Evolutionary conservation across 2,329 filamentous ascomycete species (phyloP).

Genomic region (Neoarthrinium moseri): DNA sequence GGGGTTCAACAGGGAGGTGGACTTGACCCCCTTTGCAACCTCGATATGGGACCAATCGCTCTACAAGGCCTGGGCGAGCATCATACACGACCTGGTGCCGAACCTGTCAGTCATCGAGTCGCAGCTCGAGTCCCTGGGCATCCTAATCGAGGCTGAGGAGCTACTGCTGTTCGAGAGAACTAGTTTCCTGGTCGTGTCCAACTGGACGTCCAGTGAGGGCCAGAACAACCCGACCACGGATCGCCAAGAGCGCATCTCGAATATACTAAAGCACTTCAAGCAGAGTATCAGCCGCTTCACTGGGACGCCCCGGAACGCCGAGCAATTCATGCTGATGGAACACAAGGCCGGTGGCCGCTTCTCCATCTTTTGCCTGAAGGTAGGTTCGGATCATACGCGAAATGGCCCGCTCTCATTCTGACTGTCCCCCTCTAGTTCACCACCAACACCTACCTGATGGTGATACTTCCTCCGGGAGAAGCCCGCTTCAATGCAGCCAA

Average conservation of each 20-base stretch:
- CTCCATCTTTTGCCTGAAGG: conserved; percentile 87
- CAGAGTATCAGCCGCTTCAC: conserved; percentile 76
- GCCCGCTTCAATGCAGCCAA: conserved; percentile 87
- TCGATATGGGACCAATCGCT: conserved; percentile 98
- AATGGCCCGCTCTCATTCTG: neutral
- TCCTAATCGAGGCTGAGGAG: conserved; percentile 88
- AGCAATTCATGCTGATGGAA: conserved; percentile 79
- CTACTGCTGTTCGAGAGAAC: conserved; percentile 93
- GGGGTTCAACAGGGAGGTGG: conserved; percentile 46
- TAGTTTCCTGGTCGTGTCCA: conserved; percentile 94
- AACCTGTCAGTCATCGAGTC: conserved; percentile 86
- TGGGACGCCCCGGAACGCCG: conserved; percentile 75
- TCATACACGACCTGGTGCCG: conserved; percentile 97
- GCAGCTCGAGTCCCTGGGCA: conserved; percentile 78
- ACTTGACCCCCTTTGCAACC: conserved; percentile 86
- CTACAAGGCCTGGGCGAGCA: conserved; percentile 97
- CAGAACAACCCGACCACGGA: conserved; percentile 84
- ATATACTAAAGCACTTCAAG: conserved; percentile 98
- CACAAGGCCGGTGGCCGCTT: conserved; percentile 76
- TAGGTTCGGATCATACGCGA: neutral
- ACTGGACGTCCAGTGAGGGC: conserved; percentile 76
- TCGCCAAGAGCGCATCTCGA: conserved; percentile 89
- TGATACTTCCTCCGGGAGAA: conserved; percentile 87
- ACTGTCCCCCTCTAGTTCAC: conserved; percentile 65
- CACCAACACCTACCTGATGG: conserved; percentile 95